A percentile compares a stretch with the other conserved stretches of the same genome.
phyloP scores from a whole-genome alignment of 805 yeast genomes.

The Yamadazyma olivae region DNA sequence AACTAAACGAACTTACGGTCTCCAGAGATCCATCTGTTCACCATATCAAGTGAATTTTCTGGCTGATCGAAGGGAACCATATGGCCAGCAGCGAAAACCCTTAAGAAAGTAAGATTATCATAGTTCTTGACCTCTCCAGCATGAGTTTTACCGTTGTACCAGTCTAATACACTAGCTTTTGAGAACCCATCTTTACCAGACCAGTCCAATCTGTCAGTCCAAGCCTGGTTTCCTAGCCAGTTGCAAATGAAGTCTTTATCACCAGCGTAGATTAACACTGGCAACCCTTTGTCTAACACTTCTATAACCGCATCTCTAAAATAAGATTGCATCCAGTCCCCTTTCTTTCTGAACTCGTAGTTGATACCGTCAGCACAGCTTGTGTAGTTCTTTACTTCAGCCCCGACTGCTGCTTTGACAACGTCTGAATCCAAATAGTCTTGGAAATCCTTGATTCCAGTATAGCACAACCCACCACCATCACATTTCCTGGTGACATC shows the following conservation, averaged over 20 bases:
- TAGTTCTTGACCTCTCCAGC: slow-evolving; percentile 33
- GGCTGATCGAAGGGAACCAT: slow-evolving; percentile 40
- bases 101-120: slow-evolving; percentile 29
- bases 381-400: slow-evolving; percentile 20
- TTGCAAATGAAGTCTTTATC: slow-evolving; percentile 90
- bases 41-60: slow-evolving; percentile 30
- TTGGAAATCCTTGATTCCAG: slow-evolving; percentile 42
- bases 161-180: slow-evolving; percentile 2
- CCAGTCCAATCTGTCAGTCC: slow-evolving; percentile 25
- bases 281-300: slow-evolving; percentile 50
- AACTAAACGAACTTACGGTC: slow-evolving; percentile 1
- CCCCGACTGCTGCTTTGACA: slow-evolving; percentile 55
- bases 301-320: slow-evolving; percentile 54
- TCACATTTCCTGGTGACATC: slow-evolving; percentile 10
- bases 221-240: slow-evolving; percentile 82
- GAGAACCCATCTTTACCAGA: slow-evolving; percentile 14
- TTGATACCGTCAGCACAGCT: slow-evolving; percentile 22
- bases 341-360: slow-evolving; percentile 40
- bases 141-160: slow-evolving; percentile 19
- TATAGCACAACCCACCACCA: slow-evolving; percentile 39
- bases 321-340: slow-evolving; percentile 60
- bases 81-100: slow-evolving; percentile 38
- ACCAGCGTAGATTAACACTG: slow-evolving; percentile 85
- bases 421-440: slow-evolving; percentile 46
- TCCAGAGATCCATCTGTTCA: slow-evolving; percentile 32